Percentiles rank a stretch among this genome's conserved stretches.
Conservation (phyloP, 176 grass and related monocot species). For the Miscanthus lutarioriparius region DNA sequence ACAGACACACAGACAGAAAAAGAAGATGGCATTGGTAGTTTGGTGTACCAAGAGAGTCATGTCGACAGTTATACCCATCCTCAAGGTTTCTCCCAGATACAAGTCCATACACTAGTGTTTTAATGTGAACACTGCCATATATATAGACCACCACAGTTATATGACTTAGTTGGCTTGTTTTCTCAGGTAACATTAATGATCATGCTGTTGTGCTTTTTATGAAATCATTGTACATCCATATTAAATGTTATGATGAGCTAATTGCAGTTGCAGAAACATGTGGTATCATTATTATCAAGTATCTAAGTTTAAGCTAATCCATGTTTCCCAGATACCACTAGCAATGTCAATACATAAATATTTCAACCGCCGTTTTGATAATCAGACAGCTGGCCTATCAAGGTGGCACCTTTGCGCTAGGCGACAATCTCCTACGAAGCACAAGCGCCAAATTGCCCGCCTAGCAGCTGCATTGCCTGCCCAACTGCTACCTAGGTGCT, state of each 20-base stretch:
- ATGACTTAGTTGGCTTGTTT: too few species aligned
- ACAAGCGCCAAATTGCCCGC: too few species aligned
- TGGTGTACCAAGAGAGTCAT: too few species aligned
- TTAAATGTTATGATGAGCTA: not conserved
- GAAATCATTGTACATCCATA: not conserved
- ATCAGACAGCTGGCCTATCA: not conserved
- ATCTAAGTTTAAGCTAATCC: not conserved
- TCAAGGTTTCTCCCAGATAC: too few species aligned
- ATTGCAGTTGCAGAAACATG: not conserved
- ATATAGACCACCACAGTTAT: too few species aligned
- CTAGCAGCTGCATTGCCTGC: too few species aligned
- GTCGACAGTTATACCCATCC: too few species aligned
- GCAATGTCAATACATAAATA: not conserved
- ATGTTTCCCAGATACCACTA: not conserved
- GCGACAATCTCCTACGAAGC: not conserved
- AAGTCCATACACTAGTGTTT: too few species aligned
- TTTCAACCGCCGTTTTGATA: not conserved
- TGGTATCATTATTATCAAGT: not conserved
- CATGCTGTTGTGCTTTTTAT: not conserved
- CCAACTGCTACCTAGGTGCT: too few species aligned
- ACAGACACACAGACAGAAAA: too few species aligned
- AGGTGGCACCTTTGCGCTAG: not conserved
- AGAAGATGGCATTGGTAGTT: too few species aligned
- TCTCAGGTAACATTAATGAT: not conserved
- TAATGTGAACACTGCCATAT: too few species aligned